Evolutionary conservation across 345 rosid genomes (phyloP).

Genomic region (Acer negundo): DNA sequence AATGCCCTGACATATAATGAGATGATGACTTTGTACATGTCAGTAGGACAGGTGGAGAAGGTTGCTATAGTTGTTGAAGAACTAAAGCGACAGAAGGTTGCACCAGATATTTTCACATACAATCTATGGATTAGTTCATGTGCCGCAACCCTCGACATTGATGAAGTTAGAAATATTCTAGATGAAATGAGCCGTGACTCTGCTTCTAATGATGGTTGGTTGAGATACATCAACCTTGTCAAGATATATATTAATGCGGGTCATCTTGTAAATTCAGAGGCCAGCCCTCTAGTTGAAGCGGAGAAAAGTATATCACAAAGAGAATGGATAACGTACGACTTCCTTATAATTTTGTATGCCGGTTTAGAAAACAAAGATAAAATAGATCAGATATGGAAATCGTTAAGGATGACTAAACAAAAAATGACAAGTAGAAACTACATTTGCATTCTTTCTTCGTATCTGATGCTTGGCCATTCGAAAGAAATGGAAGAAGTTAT

Average conservation of each 20-base stretch:
- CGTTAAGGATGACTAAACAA: slow-evolving; percentile 79
- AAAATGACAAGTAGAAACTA: slow-evolving; percentile 84
- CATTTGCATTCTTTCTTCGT: slow-evolving; percentile 70
- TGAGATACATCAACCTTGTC: slow-evolving; percentile 51
- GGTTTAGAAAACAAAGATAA: slow-evolving; percentile 73
- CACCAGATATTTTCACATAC: slow-evolving; percentile 80
- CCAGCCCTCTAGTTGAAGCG: slow-evolving; percentile 51
- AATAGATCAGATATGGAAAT: slow-evolving; percentile 89
- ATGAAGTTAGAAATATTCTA: slow-evolving; percentile 58
- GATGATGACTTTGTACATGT: slow-evolving; percentile 93
- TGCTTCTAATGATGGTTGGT: slow-evolving; percentile 57
- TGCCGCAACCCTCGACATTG: slow-evolving; percentile 63
- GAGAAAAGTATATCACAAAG: slow-evolving; percentile 69
- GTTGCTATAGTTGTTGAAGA: slow-evolving; percentile 57
- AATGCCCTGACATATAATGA: slow-evolving; percentile 78
- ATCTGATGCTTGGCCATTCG: slow-evolving; percentile 68
- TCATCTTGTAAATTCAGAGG: slow-evolving; percentile 46
- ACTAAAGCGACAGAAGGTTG: slow-evolving; percentile 55
- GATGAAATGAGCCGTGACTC: slow-evolving; percentile 66
- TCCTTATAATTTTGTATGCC: slow-evolving; percentile 73
- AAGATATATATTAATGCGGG: slow-evolving; percentile 58
- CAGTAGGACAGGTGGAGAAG: slow-evolving; percentile 85
- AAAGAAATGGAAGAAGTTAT: slow-evolving; percentile 75
- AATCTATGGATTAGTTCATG: slow-evolving; percentile 90
- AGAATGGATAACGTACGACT: slow-evolving; percentile 92